Base-by-base conservation (phyloP, 2,329 filamentous ascomycete species). In the Colletotrichum sp. region DNA sequence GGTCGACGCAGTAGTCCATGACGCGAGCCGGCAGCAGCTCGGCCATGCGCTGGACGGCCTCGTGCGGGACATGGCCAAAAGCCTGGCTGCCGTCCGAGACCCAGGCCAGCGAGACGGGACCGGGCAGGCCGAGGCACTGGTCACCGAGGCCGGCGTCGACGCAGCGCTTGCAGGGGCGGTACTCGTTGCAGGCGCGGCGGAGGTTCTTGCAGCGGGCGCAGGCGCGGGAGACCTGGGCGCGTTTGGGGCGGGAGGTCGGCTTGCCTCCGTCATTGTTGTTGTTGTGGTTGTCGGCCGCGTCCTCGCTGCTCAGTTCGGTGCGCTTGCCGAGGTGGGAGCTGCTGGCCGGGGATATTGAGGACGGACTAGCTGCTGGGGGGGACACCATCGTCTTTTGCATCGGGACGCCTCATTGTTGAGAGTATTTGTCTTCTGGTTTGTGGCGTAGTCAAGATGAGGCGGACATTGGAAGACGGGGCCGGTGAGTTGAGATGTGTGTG, bases 111-210 rank as follows among this genome's bases (percentile, higher is more conserved):
- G 72, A 62, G 39, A 75, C 34, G 27, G 75, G 72, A 22, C 75
- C 77, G 28, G 75, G 72, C 56, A 77, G 68, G 32, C 79, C 77
- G 52, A 80, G 76, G 66, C 86, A 88, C 55, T 86, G 82, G 18
- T 85, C 82, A 6, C 78, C 83, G 15, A 87, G 78, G n/a, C 86
- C 87, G 16, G 85, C 84, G 48, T 84, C 83, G 72, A 84, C 77
- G 79, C 87, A 88, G 67, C 87, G 80, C 68, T 82, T 82, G 79
- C 87, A 88, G 13, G 87, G 87, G 58, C 87, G 80, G 65, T 82
- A 84, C 78, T 88, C 86, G 79, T 84, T 87, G 78, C 87, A 88
- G 1, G 86, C 86, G 36, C 86, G 82, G 34, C 86, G 84, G 15
- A 87, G 81, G 22, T 80, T 81, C 76, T 86, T 86, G 80, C 87